Conservation (phyloP, 1,139 yeast genomes). For the Diutina catenulata region DNA sequence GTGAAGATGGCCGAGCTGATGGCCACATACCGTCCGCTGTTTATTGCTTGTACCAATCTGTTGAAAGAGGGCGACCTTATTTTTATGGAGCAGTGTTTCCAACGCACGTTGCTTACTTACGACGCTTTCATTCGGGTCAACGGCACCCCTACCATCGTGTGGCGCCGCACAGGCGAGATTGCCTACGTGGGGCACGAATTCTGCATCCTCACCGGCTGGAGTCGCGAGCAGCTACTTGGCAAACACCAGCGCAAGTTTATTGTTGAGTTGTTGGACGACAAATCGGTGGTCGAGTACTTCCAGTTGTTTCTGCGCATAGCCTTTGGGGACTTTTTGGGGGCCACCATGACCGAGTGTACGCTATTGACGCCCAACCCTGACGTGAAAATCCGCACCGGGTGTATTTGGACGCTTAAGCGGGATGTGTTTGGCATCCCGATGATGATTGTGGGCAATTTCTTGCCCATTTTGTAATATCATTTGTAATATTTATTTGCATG, state of each 20-base stretch:
- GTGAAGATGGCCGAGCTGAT: conserved; percentile 79
- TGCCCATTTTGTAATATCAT: conserved; percentile 55
- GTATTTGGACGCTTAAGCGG: conserved; percentile 77
- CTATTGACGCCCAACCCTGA: conserved; percentile 44
- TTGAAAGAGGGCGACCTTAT: conserved; percentile 83
- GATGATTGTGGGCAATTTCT: conserved; percentile 90
- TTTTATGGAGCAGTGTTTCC: conserved; percentile 94
- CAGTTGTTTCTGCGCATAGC: conserved; percentile 77
- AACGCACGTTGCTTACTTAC: conserved; percentile 78
- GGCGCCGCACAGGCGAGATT: conserved; percentile 94
- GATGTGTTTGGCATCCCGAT: conserved; percentile 61
- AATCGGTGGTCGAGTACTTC: conserved; percentile 78
- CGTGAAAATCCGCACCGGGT: conserved; percentile 52
- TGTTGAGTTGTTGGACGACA: conserved; percentile 83
- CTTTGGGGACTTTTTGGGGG: conserved; percentile 84
- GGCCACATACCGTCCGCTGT: conserved; percentile 84
- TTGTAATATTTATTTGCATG: too few species aligned
- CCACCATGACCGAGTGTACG: conserved; percentile 81
- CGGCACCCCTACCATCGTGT: conserved; percentile 90
- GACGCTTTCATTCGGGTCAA: conserved; percentile 73
- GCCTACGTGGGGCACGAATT: conserved; percentile 93
- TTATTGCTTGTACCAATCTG: conserved; percentile 85
- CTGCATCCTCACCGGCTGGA: conserved; percentile 85
- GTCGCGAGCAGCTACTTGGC: conserved; percentile 49
- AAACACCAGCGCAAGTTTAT: conserved; percentile 50